Base-by-base conservation (phyloP, 2,329 filamentous ascomycete genomes). In the Thelonectria discophora region DNA sequence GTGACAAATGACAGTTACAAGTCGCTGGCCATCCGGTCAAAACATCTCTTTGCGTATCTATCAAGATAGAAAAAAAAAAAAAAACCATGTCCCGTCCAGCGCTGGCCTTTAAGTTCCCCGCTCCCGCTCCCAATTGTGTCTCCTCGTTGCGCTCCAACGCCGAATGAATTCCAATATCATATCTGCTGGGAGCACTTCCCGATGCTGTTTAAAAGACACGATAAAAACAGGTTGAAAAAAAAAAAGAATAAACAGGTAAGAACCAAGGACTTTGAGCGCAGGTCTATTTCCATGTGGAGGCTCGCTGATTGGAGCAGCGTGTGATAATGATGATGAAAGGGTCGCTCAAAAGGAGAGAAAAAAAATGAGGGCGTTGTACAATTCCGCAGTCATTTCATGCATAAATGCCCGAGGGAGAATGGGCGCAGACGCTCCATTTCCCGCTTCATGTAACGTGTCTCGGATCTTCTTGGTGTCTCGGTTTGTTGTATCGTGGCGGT, bases 31-130 rank as follows among this genome's bases (percentile, higher is more conserved):
- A 52, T 51, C 47, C 57, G 47, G 58, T 59, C 65, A 55, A 53
- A 68, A 64, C 65, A 69, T 67, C 50, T 55, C 65, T 56, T 68
- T 59, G 66, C 66, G 68, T 64, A 61, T 71, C 68, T 71, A 71
- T 71, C 54, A 61, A 59, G 55, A n/a, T 60, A n/a, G n/a, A n/a
- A n/a, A n/a, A n/a, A n/a, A n/a, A n/a, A n/a, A 56, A 61, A 34
- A 54, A 34, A 54, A 9, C 8, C 56, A 51, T 57, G 55, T 24
- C 24, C 63, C 58, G 60, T 45, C 57, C 61, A 65, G 43, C 56
- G 48, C 57, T 60, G n/a, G n/a, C 45, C 57, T 52, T 21, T 46
- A 5, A 62, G 56, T 63, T 56, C 50, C 66, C 58, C 68, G 46
- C 65, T 57, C 63, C 58, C 65, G 71, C n/a, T n/a, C n/a, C n/a